Evolutionary conservation across 75 land plant genomes (phyloP).

Genomic region (Chamaecyparis obtusa): DNA sequence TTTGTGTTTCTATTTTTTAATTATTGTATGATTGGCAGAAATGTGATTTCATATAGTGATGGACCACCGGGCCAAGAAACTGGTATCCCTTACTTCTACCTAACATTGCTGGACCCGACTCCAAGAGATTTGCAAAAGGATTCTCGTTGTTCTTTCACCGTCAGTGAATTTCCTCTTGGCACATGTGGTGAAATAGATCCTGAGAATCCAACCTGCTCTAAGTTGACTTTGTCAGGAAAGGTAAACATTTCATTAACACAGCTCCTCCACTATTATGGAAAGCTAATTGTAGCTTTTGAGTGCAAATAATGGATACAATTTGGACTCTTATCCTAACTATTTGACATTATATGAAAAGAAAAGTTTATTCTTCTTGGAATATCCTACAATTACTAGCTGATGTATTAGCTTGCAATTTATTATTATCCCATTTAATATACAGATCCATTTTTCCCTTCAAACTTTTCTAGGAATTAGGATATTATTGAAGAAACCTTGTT

Average conservation of each 20-base stretch:
- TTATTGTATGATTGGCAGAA: conserved; percentile 43
- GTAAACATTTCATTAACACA: conserved; percentile 24
- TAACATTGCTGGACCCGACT: conserved; percentile 86
- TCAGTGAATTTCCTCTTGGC: conserved; percentile 84
- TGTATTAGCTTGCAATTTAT: background rate
- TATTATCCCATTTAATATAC: background rate
- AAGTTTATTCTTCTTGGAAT: background rate
- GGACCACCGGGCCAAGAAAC: conserved; percentile 58
- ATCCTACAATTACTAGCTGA: background rate
- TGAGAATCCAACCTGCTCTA: conserved; percentile 87
- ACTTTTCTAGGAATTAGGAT: background rate
- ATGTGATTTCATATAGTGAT: conserved; percentile 94
- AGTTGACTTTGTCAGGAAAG: conserved; percentile 90
- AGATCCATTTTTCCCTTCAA: background rate
- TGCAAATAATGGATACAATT: background rate
- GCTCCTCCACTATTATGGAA: background rate
- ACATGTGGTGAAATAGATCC: conserved; percentile 77
- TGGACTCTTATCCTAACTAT: background rate
- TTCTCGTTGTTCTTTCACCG: conserved; percentile 62
- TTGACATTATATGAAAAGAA: background rate
- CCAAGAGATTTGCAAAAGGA: conserved; percentile 67
- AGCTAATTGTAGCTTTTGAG: background rate
- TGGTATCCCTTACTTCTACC: conserved; percentile 89
- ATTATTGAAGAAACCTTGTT: too few species aligned
- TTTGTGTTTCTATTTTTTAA: background rate